Conservation (phyloP, 208 protist genomes). For the Trypanosoma grayi region DNA sequence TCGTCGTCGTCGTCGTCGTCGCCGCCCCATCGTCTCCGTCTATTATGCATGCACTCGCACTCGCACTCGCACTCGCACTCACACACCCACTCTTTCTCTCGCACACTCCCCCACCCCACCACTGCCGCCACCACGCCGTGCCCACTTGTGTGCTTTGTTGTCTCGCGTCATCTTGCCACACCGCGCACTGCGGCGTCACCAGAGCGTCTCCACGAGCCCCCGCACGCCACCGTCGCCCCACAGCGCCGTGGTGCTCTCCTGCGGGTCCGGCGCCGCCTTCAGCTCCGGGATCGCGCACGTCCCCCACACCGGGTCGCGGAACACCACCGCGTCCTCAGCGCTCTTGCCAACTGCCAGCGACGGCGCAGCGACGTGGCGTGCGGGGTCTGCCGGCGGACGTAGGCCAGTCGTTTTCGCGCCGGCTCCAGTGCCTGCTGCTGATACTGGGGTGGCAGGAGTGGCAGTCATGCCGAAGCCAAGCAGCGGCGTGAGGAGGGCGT, state of each 20-base stretch:
- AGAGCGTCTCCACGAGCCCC: neutral
- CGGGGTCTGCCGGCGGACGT: constrained; percentile 13
- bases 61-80: too few species aligned
- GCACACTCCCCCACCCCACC: too few species aligned
- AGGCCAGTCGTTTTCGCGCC: neutral
- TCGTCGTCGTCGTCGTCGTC: neutral
- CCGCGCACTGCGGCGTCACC: constrained; percentile 9
- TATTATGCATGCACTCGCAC: too few species aligned
- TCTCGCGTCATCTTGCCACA: neutral
- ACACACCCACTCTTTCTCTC: too few species aligned
- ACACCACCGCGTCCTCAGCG: constrained; percentile 20
- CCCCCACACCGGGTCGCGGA: constrained; percentile 29
- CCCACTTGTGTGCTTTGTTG: neutral
- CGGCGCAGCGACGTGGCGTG: neutral
- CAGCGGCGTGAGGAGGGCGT: constrained; percentile 28
- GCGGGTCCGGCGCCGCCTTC: constrained; percentile 2
- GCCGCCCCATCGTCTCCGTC: neutral
- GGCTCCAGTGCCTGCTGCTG: neutral
- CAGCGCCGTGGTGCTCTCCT: constrained; percentile 10
- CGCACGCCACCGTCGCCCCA: constrained; percentile 17
- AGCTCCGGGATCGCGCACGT: constrained; percentile 1
- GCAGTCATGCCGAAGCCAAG: constrained; percentile 16
- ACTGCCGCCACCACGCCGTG: too few species aligned
- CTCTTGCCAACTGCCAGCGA: constrained; percentile 3
- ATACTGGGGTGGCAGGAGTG: neutral